phyloP scores from a whole-genome alignment of 1,139 yeast species.

The Kurtzmaniella quercitrusa region DNA sequence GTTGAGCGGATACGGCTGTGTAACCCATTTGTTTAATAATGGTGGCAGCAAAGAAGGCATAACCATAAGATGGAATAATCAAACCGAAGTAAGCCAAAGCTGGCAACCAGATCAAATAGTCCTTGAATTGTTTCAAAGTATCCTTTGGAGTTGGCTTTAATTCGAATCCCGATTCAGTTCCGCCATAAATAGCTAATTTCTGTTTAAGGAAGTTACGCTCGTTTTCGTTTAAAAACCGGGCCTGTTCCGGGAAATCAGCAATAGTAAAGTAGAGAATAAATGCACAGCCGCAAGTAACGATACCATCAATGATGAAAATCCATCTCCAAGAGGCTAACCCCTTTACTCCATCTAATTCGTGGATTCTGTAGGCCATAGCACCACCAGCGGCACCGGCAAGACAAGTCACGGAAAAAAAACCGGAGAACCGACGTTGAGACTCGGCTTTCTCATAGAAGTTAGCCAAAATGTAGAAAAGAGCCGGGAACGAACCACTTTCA shows the following conservation, averaged over 20 bases:
- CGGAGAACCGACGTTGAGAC: slow-evolving; percentile 64
- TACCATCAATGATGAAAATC: slow-evolving; percentile 72
- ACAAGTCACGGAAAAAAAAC: slow-evolving; percentile 51
- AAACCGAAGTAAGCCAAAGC: slow-evolving; percentile 60
- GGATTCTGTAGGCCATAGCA: slow-evolving; percentile 39
- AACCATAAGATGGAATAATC: slow-evolving; percentile 65
- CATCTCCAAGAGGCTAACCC: slow-evolving; percentile 63
- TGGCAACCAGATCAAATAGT: slow-evolving; percentile 47
- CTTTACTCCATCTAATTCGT: slow-evolving; percentile 33
- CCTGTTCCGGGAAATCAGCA: slow-evolving; percentile 44
- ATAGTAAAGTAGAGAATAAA: slow-evolving; percentile 57
- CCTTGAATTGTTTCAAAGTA: slow-evolving; percentile 41
- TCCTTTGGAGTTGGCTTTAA: slow-evolving; percentile 39
- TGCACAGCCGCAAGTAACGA: slow-evolving; percentile 58
- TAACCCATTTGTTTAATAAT: slow-evolving; percentile 56
- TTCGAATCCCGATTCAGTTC: slow-evolving; percentile 52
- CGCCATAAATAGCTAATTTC: slow-evolving; percentile 50
- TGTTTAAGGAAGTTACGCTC: slow-evolving; percentile 49
- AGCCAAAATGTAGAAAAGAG: slow-evolving; percentile 63
- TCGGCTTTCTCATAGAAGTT: slow-evolving; percentile 55
- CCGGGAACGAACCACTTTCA: slow-evolving; percentile 72
- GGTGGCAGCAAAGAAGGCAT: slow-evolving; percentile 67
- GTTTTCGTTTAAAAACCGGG: slow-evolving; percentile 45
- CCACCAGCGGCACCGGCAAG: slow-evolving; percentile 42
- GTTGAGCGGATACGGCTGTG: slow-evolving; percentile 59